phyloP scores from a whole-genome alignment of 306 rosid genomes.

The Malus orientalis region DNA sequence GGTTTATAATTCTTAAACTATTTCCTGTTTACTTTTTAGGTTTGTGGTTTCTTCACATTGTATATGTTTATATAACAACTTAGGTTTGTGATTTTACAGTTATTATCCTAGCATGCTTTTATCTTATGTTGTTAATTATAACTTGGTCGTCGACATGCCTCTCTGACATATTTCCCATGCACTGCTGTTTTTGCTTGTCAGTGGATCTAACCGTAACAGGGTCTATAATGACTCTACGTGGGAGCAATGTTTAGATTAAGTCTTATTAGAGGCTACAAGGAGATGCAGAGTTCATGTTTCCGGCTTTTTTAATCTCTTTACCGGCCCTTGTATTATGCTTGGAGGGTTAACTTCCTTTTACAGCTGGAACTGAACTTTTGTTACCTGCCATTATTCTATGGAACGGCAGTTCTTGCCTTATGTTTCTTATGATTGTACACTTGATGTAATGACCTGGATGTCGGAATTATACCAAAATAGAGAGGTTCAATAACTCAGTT shows the following conservation, averaged over 20 bases:
- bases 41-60: too few species aligned
- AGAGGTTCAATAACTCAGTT: constrained; percentile 24
- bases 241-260: constrained; percentile 6
- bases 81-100: background rate
- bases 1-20: too few species aligned
- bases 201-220: background rate
- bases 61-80: too few species aligned
- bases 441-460: constrained; percentile 4
- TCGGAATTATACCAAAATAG: constrained; percentile 1
- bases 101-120: background rate
- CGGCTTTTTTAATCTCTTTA: background rate
- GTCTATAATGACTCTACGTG: background rate
- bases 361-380: background rate
- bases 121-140: background rate
- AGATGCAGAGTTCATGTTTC: background rate
- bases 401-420: constrained; percentile 1
- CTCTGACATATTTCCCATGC: background rate
- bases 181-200: background rate
- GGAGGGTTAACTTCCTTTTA: background rate
- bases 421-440: constrained; percentile 3
- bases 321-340: constrained; percentile 7
- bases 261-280: background rate
- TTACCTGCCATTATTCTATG: background rate
- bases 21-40: too few species aligned
- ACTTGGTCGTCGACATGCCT: background rate